Evolutionary conservation across 163 green algal species (phyloP).

Genomic region (Chloromonas sp.): DNA sequence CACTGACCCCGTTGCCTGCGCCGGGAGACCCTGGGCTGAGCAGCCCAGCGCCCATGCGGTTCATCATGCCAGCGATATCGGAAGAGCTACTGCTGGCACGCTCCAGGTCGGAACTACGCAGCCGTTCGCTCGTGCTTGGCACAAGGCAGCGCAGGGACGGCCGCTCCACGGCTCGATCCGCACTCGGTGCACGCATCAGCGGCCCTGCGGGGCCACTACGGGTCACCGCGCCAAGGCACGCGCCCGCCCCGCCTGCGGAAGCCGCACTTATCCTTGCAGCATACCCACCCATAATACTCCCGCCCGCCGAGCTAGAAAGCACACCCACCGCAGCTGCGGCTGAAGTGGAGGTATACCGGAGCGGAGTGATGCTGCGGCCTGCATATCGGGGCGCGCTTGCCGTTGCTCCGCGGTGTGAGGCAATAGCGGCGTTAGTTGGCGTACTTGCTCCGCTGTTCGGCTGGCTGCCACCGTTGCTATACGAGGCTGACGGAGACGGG

Average conservation of each 20-base stretch:
- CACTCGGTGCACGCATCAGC: constrained; percentile 4
- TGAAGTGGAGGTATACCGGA: constrained; percentile 17
- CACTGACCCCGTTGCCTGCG: background rate
- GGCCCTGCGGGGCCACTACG: background rate
- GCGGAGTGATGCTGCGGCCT: constrained; percentile 23
- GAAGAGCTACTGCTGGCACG: background rate
- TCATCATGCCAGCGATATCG: background rate
- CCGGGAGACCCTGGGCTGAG: background rate
- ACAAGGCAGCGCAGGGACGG: too few relatives aligned
- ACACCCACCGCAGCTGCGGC: background rate
- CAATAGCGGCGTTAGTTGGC: background rate
- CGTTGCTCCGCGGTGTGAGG: background rate
- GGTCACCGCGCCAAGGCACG: background rate
- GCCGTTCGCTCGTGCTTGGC: background rate
- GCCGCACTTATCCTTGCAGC: background rate
- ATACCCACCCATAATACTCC: background rate
- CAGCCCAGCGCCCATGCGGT: background rate
- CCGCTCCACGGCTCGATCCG: constrained; percentile 1
- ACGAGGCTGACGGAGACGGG: background rate
- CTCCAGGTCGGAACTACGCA: background rate
- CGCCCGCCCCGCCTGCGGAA: too few relatives aligned
- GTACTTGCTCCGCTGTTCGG: background rate
- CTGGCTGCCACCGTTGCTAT: background rate
- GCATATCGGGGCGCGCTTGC: background rate
- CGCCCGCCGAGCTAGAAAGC: background rate